Conservation (phyloP, 2,329 filamentous ascomycete species). For the Rhynchosporium agropyri region DNA sequence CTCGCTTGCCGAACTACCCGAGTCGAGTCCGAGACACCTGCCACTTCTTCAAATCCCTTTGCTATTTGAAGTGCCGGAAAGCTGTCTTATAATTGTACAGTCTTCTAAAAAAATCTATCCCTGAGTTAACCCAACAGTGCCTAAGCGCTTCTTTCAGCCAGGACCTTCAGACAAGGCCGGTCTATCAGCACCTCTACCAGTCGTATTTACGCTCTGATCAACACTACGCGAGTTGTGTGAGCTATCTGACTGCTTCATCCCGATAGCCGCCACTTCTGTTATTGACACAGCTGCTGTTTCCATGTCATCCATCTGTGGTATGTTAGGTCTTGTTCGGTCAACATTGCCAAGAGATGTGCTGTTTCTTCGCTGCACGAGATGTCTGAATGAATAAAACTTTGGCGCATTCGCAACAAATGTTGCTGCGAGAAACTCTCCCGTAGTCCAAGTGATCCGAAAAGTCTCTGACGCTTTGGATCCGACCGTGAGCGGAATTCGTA, state of each 20-base stretch:
- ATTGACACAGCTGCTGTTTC: conserved; percentile 14
- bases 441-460: conserved; percentile 26
- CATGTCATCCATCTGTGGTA: conserved; percentile 12
- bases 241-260: conserved; percentile 4
- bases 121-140: too few species aligned
- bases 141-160: too few species aligned
- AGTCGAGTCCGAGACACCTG: conserved; percentile 1
- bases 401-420: conserved; percentile 28
- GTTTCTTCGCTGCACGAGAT: conserved; percentile 12
- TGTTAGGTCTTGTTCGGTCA: conserved; percentile 3
- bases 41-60: too few species aligned
- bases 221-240: conserved; percentile 3
- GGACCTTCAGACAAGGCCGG: background rate
- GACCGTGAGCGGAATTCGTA: conserved; percentile 26
- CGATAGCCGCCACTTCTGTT: conserved; percentile 9
- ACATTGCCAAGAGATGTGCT: conserved; percentile 10
- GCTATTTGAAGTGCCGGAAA: too few species aligned
- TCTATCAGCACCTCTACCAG: background rate
- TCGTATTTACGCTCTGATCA: background rate
- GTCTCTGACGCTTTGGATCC: conserved; percentile 20
- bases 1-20: conserved; percentile 12
- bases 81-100: too few species aligned
- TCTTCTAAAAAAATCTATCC: too few species aligned
- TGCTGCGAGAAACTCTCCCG: conserved; percentile 25
- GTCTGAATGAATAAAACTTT: conserved; percentile 16